Evolutionary conservation across 2,329 filamentous ascomycete species (phyloP).

Genomic region (Cladosporium sp.): DNA sequence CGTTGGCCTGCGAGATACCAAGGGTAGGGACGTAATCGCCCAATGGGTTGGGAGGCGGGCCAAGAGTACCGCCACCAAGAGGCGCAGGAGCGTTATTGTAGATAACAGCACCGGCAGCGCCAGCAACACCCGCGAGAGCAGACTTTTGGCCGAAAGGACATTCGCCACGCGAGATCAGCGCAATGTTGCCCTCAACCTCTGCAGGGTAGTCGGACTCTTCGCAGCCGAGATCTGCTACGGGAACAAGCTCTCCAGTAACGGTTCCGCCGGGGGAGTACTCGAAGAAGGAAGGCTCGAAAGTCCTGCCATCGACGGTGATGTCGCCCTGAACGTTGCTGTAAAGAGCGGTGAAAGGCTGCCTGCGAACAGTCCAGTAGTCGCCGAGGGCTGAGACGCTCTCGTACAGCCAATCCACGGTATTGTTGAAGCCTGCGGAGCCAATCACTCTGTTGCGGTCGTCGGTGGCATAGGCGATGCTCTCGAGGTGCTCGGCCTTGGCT

Average conservation of each 20-base stretch:
- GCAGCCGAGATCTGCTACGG: constrained; percentile 60
- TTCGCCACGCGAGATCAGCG: constrained; percentile 63
- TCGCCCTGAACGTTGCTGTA: constrained; percentile 31
- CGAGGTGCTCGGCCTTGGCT: constrained; percentile 27
- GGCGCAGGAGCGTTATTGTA: constrained; percentile 65
- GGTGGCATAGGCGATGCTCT: constrained; percentile 36
- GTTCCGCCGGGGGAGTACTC: constrained; percentile 61
- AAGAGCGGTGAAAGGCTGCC: constrained; percentile 37
- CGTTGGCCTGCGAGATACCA: constrained; percentile 58
- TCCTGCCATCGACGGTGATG: constrained; percentile 53
- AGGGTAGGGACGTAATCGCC: constrained; percentile 62
- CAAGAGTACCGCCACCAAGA: constrained; percentile 56
- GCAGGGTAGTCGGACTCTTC: constrained; percentile 58
- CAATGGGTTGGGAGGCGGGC: constrained; percentile 50
- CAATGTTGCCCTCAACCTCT: constrained; percentile 58
- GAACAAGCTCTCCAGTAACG: constrained; percentile 52
- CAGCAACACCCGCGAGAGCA: constrained; percentile 60
- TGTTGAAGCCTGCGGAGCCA: constrained; percentile 35
- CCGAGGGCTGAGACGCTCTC: constrained; percentile 40
- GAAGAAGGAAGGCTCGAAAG: constrained; percentile 56
- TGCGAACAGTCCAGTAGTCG: constrained; percentile 57
- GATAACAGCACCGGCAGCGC: constrained; percentile 65
- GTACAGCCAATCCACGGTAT: constrained; percentile 36
- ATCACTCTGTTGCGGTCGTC: constrained; percentile 35
- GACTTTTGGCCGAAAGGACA: constrained; percentile 72